Evolutionary conservation across 2,329 filamentous ascomycete species (phyloP).

Genomic region (Talaromyces sp.): DNA sequence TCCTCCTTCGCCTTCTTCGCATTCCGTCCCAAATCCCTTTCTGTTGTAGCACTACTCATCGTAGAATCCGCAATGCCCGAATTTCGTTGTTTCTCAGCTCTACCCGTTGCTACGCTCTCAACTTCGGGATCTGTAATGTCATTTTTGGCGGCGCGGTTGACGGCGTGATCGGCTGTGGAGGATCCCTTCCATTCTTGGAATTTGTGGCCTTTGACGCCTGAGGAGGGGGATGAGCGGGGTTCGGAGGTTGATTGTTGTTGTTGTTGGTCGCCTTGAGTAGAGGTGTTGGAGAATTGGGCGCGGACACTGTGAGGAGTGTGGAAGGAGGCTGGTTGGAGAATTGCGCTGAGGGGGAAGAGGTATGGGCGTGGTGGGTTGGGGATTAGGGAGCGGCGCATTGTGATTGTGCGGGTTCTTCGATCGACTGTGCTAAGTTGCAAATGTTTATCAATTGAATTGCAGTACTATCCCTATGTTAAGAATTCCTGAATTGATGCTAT

Average conservation of each 20-base stretch:
- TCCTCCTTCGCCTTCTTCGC: conserved; percentile 48
- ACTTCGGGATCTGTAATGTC: conserved; percentile 38
- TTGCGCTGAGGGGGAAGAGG: conserved; percentile 24
- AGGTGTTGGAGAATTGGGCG: conserved; percentile 20
- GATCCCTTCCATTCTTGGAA: conserved; percentile 38
- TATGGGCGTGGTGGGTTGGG: conserved; percentile 22
- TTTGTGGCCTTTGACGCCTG: conserved; percentile 14
- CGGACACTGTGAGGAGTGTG: conserved; percentile 22
- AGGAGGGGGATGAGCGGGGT: background rate
- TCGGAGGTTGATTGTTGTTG: background rate
- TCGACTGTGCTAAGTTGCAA: no score
- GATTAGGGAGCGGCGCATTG: conserved; percentile 21
- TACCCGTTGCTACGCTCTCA: conserved; percentile 28
- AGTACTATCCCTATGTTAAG: no score
- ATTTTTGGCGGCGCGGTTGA: conserved; percentile 30
- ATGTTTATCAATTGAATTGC: no score
- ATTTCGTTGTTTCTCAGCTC: conserved; percentile 34
- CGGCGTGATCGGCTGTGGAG: conserved; percentile 33
- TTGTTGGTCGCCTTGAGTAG: conserved; percentile 1
- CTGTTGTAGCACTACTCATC: conserved; percentile 41
- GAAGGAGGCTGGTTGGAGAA: conserved; percentile 22
- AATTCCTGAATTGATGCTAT: no score
- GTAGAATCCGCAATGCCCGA: conserved; percentile 37
- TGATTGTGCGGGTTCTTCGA: background rate
- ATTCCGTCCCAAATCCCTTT: conserved; percentile 39